phyloP scores from a whole-genome alignment of 2,329 filamentous ascomycete species.

The Colletotrichum limetticola region DNA sequence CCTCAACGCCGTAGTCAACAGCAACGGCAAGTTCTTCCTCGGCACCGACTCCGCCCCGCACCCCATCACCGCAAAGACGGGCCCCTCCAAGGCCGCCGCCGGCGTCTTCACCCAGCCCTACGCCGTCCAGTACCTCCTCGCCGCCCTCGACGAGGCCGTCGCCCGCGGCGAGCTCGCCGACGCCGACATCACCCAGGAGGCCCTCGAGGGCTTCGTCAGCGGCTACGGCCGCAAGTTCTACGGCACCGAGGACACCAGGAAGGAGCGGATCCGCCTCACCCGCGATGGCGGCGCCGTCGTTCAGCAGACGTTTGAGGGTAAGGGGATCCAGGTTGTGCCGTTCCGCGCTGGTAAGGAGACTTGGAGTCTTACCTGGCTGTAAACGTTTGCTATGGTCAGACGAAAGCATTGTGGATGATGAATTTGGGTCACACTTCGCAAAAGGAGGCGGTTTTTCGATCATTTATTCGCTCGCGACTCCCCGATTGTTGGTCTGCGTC shows the following conservation, averaged over 20 bases:
- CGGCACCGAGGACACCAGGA: slow-evolving; percentile 56
- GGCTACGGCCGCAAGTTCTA: slow-evolving; percentile 66
- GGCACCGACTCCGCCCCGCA: slow-evolving; percentile 79
- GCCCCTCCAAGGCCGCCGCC: slow-evolving; percentile 65
- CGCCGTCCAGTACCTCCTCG: slow-evolving; percentile 72
- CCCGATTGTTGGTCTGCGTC: slow-evolving; percentile 18
- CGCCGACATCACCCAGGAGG: slow-evolving; percentile 64
- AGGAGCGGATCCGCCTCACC: slow-evolving; percentile 66
- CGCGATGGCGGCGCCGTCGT: slow-evolving; percentile 66
- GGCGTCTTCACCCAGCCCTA: slow-evolving; percentile 85
- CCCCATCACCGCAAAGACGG: slow-evolving; percentile 65
- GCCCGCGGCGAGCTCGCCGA: slow-evolving; percentile 62
- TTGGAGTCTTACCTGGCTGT: slow-evolving; percentile 63
- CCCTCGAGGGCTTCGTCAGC: slow-evolving; percentile 65
- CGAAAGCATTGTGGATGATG: background rate
- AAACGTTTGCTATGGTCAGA: background rate
- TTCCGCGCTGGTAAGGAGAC: slow-evolving; percentile 72
- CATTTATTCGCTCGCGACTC: background rate
- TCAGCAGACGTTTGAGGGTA: slow-evolving; percentile 62
- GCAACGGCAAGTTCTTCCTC: slow-evolving; percentile 77
- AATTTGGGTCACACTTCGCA: background rate
- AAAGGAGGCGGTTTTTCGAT: background rate
- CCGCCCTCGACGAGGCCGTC: slow-evolving; percentile 61
- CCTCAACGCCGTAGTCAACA: slow-evolving; percentile 69
- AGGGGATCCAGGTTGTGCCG: slow-evolving; percentile 71